phyloP scores from a whole-genome alignment of 2,329 filamentous ascomycete species.

The Aspergillus sp. region DNA sequence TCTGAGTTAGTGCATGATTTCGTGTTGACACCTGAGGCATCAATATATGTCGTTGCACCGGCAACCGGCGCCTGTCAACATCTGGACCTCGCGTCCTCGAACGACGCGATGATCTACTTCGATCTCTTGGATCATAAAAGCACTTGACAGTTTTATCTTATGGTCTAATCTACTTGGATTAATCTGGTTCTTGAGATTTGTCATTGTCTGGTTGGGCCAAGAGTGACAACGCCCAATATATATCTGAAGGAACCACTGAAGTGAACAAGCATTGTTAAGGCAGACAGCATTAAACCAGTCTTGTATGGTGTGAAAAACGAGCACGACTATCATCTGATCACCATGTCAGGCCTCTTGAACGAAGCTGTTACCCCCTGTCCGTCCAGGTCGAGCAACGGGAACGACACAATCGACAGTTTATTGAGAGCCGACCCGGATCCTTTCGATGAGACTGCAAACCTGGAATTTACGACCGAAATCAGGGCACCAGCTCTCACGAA shows the following conservation, averaged over 20 bases:
- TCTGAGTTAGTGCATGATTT: too few relatives aligned
- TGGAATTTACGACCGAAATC: conserved; percentile 37
- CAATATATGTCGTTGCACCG: not conserved
- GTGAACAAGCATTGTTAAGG: too few relatives aligned
- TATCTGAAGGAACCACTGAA: too few relatives aligned
- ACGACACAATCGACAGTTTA: conserved; percentile 15
- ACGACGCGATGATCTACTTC: not conserved
- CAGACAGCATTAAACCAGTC: too few relatives aligned
- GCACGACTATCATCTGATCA: not conserved
- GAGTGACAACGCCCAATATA: too few relatives aligned
- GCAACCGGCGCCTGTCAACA: not conserved
- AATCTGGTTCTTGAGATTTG: not conserved
- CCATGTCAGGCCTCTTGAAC: conserved; percentile 18
- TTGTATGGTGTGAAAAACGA: not conserved
- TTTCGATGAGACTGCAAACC: conserved; percentile 29
- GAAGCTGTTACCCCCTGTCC: conserved; percentile 29
- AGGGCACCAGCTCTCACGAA: conserved; percentile 21
- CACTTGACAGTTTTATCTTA: not conserved
- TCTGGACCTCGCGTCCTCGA: not conserved
- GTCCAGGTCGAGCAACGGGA: conserved; percentile 13
- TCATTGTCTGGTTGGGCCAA: too few relatives aligned
- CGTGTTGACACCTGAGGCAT: too few relatives aligned
- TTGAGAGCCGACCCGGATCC: conserved; percentile 17
- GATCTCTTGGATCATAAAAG: not conserved
- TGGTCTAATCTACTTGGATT: not conserved